Evolutionary conservation across 2,329 filamentous ascomycete genomes (phyloP), one percentile per base, ranked within the genome.

Genomic region (Aspergillus vadensis): DNA sequence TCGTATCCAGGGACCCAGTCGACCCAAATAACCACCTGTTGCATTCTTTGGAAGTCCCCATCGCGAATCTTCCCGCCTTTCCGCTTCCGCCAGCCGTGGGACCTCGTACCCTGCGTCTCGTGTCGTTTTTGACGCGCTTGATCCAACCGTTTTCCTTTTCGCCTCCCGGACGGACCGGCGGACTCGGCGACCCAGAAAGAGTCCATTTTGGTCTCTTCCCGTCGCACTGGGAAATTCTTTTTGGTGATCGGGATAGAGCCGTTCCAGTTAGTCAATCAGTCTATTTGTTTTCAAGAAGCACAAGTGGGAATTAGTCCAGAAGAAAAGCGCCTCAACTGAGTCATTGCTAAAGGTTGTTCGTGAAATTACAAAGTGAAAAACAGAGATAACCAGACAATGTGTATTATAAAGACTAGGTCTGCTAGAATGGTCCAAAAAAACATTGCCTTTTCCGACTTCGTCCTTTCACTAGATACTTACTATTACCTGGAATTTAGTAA

Each of bases 101-200:
- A 55, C 63, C 63, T 61, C 52, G 51, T 38, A 62, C 62, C 63
- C 60, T 67, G 63, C 60, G 54, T 63, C 60, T 65, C 59, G 60
- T 68, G 61, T 67, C 57, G 47, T 60, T 65, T 43, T 65, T 67
- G 62, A 61, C 60, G 58, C 59, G 58, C 58, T 66, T 64, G 61
- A 63, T 61, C 63, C 65, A 64, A 63, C 61, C 59, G 60, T 65
- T 66, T 65, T 62, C 39, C 49, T 56, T 58, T 63, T 66, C 66
- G 60, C 63, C 62, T 67, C 64, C 59, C 67, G 66, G 63, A 63
- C 66, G 63, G 67, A 68, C 63, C 66, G 63, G 51, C 62, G 60
- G 32, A 66, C 63, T 63, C 63, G 62, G 62, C 57, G 55, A 63
- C 63, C 67, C 65, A 69, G 54, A 62, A 58, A 64, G 54, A 57